phyloP scores from a whole-genome alignment of 495 filamentous ascomycete species.

The Talaromyces thailandensis region DNA sequence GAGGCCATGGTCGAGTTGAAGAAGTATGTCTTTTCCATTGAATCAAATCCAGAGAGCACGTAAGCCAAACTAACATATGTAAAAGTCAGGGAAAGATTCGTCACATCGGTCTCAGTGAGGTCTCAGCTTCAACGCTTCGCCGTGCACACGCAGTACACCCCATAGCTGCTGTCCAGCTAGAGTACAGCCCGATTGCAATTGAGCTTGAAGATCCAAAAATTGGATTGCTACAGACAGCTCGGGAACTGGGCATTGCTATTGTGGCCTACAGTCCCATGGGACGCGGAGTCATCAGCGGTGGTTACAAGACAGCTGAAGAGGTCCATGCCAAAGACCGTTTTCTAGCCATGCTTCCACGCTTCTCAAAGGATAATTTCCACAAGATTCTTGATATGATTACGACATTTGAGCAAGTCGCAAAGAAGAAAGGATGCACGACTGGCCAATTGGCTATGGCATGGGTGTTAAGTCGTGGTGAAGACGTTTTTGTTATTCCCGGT shows the following conservation, averaged over 20 bases:
- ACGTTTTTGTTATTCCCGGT: constrained; percentile 55
- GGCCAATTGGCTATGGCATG: constrained; percentile 49
- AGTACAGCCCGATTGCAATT: constrained; percentile 51
- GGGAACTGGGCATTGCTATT: constrained; percentile 53
- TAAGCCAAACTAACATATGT: constrained; percentile 1
- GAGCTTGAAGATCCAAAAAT: constrained; percentile 46
- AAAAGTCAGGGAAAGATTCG: constrained; percentile 49
- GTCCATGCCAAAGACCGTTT: constrained; percentile 36
- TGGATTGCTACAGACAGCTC: constrained; percentile 41
- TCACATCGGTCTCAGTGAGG: constrained; percentile 50
- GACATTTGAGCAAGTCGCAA: constrained; percentile 32
- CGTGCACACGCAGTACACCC: constrained; percentile 50
- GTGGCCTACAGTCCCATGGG: constrained; percentile 57
- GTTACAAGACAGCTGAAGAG: constrained; percentile 32
- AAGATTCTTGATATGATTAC: constrained; percentile 41
- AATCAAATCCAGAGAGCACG: background rate
- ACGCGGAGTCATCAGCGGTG: constrained; percentile 47
- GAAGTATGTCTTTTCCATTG: background rate
- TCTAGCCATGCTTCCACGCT: constrained; percentile 33
- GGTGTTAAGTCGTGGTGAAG: constrained; percentile 50
- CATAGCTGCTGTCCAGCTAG: constrained; percentile 52
- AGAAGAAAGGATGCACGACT: constrained; percentile 34
- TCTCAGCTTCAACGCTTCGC: constrained; percentile 45
- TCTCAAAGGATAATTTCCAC: constrained; percentile 39
- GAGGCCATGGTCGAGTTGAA: constrained; percentile 23